These are phyloP conservation scores for Jackrogersella minutella DNA, from an alignment of 495 filamentous ascomycete species.

Conservation along the genomic window DNA sequence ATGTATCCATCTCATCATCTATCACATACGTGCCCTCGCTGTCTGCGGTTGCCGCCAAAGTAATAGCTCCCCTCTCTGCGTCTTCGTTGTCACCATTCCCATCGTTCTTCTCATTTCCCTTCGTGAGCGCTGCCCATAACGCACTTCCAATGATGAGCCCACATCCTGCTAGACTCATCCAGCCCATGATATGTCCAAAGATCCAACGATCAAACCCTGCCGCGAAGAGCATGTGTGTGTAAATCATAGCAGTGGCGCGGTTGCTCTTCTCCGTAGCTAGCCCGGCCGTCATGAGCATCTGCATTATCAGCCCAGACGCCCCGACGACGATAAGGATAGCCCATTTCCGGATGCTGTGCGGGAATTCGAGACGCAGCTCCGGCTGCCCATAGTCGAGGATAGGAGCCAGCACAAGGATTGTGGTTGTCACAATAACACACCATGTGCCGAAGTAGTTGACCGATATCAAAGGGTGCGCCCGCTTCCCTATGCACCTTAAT, in stretches of 20 bases:
- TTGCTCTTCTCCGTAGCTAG: constrained; percentile 71
- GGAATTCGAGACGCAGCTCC: constrained; percentile 68
- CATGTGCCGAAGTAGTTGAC: constrained; percentile 86
- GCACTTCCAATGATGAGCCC: constrained; percentile 82
- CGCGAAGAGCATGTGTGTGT: constrained; percentile 92
- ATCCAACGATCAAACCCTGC: constrained; percentile 80
- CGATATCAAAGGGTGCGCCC: constrained; percentile 83
- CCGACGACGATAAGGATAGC: constrained; percentile 72
- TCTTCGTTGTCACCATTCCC: constrained; percentile 13
- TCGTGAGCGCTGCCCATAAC: constrained; percentile 75
- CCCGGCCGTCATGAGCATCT: constrained; percentile 86
- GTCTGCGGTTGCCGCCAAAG: constrained; percentile 6
- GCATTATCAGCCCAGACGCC: constrained; percentile 81
- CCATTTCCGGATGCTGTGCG: constrained; percentile 72
- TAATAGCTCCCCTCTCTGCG: constrained; percentile 14
- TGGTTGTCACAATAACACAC: constrained; percentile 70
- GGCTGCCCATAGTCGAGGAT: constrained; percentile 55
- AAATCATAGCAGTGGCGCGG: constrained; percentile 87
- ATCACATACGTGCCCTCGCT: constrained; percentile 39
- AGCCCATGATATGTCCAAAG: constrained; percentile 74
- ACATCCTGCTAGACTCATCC: constrained; percentile 74
- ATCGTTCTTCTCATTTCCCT: constrained; percentile 33
- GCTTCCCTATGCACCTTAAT: constrained; percentile 83
- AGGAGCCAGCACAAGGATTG: constrained; percentile 63
- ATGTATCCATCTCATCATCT: constrained; percentile 18